Evolutionary conservation across 2,329 filamentous ascomycete genomes (phyloP), one percentile per base, ranked within the genome.

Genomic region (Aspergillus texensis): DNA sequence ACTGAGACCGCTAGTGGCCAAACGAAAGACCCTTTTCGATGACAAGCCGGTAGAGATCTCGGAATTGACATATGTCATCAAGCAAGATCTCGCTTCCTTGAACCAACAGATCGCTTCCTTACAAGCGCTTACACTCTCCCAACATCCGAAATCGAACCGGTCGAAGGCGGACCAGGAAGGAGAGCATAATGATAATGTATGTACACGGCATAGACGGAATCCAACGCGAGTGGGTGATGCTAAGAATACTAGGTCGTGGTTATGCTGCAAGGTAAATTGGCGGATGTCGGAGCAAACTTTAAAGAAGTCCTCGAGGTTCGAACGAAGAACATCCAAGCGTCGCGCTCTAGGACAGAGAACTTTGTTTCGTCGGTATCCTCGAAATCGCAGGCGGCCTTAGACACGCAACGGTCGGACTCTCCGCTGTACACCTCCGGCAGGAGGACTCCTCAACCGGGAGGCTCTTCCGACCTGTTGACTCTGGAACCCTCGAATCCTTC

Each of bases 311-410:
- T 99, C 11, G 95, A 99, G 78, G 92, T 96, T 48, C 89, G 95
- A 63, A 98, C 95, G 59, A 97, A 97, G 83, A 99, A 98, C 78
- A 97, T 99, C 67, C 95, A 97, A 79, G 95, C 94, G 3, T 96
- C 92, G 62, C 86, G 93, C 64, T 93, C 92, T 53, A 85, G 95
- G 68, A 98, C 95, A 26, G 95, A 98, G 79, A 97, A 98, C 75
- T 99, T 99, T 73, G 93, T 99, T 60, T 96, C 92, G 3, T 91
- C 91, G 3, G 93, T 97, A 16, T 92, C 91, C 2, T 89, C 92
- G 64, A 90, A 93, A 71, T 85, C 91, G 2, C 88, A 91, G 70
- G 83, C 84, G 0, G 78, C 82, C 6, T 82, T 90, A 14, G 83
- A 87, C 57, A 78, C 91, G 43, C 87, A 88, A 71, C 88, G 92